A percentile compares a stretch with the other conserved stretches of the same genome.
phyloP scores from a whole-genome alignment of 2,329 filamentous ascomycete species.

The Diaporthe caulivora region DNA sequence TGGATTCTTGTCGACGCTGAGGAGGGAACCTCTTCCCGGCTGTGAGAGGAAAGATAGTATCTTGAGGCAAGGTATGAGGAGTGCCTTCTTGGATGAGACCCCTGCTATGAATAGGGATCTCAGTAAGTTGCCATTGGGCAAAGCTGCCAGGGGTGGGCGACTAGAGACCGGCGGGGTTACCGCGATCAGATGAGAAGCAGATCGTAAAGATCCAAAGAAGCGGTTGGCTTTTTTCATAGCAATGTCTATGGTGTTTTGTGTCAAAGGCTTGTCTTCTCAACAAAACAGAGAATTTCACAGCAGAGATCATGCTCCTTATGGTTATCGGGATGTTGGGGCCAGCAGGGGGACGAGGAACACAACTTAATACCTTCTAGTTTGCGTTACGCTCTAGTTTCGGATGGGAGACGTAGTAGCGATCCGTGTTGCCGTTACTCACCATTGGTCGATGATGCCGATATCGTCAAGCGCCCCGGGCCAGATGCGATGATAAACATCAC shows the following conservation, averaged over 20 bases:
- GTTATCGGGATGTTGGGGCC: neutral
- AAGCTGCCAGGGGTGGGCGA: slow-evolving; percentile 27
- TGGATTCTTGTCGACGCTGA: slow-evolving; percentile 63
- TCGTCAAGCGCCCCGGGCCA: slow-evolving; percentile 16
- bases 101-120: slow-evolving; percentile 58
- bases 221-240: slow-evolving; percentile 29
- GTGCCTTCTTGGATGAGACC: slow-evolving; percentile 58
- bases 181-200: slow-evolving; percentile 5
- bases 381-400: slow-evolving; percentile 20
- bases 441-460: slow-evolving; percentile 25
- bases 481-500: slow-evolving; percentile 16
- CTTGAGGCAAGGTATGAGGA: slow-evolving; percentile 53
- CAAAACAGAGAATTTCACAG: neutral
- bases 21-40: slow-evolving; percentile 48
- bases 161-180: neutral
- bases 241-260: neutral
- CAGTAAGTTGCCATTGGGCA: slow-evolving; percentile 52
- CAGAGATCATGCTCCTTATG: neutral
- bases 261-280: neutral
- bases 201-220: slow-evolving; percentile 31
- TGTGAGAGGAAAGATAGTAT: slow-evolving; percentile 54
- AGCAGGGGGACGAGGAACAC: neutral
- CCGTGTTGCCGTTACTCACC: slow-evolving; percentile 2
- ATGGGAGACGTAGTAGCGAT: neutral
- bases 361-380: slow-evolving; percentile 19